A percentile compares a stretch with the other conserved stretches of the same genome.
Conservation (phyloP, 768 basidiomycete species). For the Boletus pseudo-olivaceus region DNA sequence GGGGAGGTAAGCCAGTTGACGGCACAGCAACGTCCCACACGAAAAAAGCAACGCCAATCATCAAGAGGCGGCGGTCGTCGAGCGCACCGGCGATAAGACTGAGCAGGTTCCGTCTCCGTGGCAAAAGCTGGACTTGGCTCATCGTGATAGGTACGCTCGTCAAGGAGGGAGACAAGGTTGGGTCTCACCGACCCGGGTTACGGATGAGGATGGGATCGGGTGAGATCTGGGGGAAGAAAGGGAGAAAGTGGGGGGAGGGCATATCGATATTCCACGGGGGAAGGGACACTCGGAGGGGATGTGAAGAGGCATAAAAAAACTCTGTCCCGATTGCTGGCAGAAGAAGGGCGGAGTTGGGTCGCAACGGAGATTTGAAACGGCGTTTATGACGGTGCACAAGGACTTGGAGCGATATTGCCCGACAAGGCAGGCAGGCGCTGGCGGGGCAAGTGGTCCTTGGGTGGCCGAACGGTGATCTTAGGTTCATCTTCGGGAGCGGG, state of each 20-base stretch:
- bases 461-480: neutral
- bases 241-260: too few relatives aligned
- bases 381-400: conserved; percentile 9
- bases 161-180: neutral
- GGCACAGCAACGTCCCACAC: neutral
- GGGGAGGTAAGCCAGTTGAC: neutral
- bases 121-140: too few relatives aligned
- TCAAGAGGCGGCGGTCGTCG: neutral
- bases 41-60: conserved; percentile 22
- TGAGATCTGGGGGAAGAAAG: too few relatives aligned
- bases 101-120: neutral
- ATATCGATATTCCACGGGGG: too few relatives aligned
- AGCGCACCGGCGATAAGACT: conserved; percentile 20
- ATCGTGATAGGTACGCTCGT: neutral
- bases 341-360: neutral
- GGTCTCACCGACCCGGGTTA: too few relatives aligned
- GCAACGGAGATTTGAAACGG: conserved; percentile 17
- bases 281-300: too few relatives aligned
- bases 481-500: neutral
- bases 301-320: neutral
- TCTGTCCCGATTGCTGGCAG: neutral
- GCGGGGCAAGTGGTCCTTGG: neutral
- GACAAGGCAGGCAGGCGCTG: neutral
- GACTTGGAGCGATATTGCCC: neutral
- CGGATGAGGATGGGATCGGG: neutral